Conservation (phyloP, 306 rosid genomes). For the Vigna hirtella region DNA sequence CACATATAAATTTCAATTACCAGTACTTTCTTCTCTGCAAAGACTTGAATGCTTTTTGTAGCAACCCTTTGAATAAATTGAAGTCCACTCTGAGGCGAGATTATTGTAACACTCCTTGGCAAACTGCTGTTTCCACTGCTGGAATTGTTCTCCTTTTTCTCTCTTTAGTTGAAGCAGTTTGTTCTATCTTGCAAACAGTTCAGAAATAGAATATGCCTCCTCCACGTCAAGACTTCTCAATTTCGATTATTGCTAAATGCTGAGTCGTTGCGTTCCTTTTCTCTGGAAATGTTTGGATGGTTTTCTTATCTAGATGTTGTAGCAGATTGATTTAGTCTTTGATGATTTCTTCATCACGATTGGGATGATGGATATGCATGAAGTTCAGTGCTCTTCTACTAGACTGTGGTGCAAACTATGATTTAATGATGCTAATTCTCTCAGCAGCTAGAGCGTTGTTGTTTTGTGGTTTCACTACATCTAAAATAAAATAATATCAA, state of each 20-base stretch:
- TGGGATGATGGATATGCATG: not conserved
- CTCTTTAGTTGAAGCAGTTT: conserved; percentile 44
- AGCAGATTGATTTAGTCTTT: not conserved
- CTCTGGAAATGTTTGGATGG: too few species aligned
- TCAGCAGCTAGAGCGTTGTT: not conserved
- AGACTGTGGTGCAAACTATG: not conserved
- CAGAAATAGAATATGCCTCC: not conserved
- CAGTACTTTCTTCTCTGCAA: conserved; percentile 18
- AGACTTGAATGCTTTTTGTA: conserved; percentile 37
- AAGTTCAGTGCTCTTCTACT: not conserved
- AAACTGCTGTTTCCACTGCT: conserved; percentile 43
- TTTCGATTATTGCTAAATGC: not conserved
- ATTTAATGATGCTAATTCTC: not conserved
- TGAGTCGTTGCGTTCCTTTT: too few species aligned
- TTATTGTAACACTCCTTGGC: conserved; percentile 48
- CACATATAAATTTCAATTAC: not conserved
- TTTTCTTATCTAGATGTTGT: not conserved
- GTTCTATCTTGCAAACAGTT: conserved; percentile 44
- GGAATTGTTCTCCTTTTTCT: conserved; percentile 33
- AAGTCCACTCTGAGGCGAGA: conserved; percentile 47
- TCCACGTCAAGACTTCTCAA: not conserved
- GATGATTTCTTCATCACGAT: too few species aligned
- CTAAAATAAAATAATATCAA: too few species aligned
- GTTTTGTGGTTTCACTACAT: too few species aligned
- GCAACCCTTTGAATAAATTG: conserved; percentile 18